A percentile compares a stretch with the other conserved stretches of the same genome.
These are phyloP conservation scores for Diaporthe australafricana DNA, from an alignment of 2,329 filamentous ascomycete species.

Conservation along the genomic window DNA sequence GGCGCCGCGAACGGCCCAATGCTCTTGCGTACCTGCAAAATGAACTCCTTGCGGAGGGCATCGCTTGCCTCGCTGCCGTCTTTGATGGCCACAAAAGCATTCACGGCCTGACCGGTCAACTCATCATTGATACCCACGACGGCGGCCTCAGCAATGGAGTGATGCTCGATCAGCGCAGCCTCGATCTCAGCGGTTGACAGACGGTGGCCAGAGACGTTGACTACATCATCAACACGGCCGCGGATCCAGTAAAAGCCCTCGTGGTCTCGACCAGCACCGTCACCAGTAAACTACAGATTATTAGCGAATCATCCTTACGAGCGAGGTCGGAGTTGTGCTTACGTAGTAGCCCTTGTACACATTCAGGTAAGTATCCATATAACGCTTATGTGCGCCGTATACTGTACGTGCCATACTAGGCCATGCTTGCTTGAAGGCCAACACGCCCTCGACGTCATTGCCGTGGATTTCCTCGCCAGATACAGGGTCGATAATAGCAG, in stretches of 20 bases:
- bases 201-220: slow-evolving; percentile 97
- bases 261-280: slow-evolving; percentile 94
- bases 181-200: slow-evolving; percentile 98
- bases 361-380: slow-evolving; percentile 98
- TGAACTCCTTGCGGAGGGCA: slow-evolving; percentile 89
- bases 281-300: slow-evolving; percentile 80
- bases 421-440: slow-evolving; percentile 98
- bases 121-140: slow-evolving; percentile 95
- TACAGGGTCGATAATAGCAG: slow-evolving; percentile 96
- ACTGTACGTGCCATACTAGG: slow-evolving; percentile 98
- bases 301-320: background rate
- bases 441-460: slow-evolving; percentile 96
- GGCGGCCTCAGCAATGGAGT: slow-evolving; percentile 89
- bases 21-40: slow-evolving; percentile 94
- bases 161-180: slow-evolving; percentile 93
- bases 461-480: slow-evolving; percentile 93
- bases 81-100: slow-evolving; percentile 95
- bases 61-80: slow-evolving; percentile 82
- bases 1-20: slow-evolving; percentile 98
- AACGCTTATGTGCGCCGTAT: slow-evolving; percentile 97
- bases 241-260: slow-evolving; percentile 99
- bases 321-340: slow-evolving; percentile 54
- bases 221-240: slow-evolving; percentile 96
- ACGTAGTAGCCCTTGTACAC: slow-evolving; percentile 99
- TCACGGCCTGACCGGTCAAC: slow-evolving; percentile 95